Percentiles rank a stretch among this genome's conserved stretches.
phyloP scores from a whole-genome alignment of 164 flowering plant species.

The Vitis amurensis region DNA sequence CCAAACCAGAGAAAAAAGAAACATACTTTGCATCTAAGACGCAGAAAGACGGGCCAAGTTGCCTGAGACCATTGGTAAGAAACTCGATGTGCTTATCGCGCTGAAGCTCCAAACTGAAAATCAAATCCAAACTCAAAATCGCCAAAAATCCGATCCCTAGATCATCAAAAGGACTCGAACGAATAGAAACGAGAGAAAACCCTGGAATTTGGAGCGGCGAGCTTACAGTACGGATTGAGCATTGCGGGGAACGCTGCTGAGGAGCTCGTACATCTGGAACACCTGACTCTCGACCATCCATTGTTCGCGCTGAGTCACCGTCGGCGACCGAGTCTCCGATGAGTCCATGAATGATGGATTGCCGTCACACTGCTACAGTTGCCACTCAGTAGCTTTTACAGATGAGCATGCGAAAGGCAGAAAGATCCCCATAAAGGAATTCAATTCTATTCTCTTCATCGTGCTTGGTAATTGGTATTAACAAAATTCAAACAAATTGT shows the following conservation, averaged over 20 bases:
- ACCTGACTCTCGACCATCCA: conserved; percentile 40
- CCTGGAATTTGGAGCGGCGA: conserved; percentile 1
- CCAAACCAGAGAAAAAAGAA: neutral
- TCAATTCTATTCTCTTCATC: no score
- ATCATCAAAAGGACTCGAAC: no score
- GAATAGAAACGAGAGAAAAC: neutral
- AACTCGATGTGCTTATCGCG: conserved; percentile 67
- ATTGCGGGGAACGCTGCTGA: conserved; percentile 24
- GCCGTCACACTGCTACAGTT: neutral
- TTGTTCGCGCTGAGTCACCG: conserved; percentile 51
- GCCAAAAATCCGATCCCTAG: neutral
- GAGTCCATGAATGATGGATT: neutral
- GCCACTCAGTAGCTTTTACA: neutral
- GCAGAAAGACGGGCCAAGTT: conserved; percentile 56
- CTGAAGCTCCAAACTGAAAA: conserved; percentile 60
- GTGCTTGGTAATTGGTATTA: no score
- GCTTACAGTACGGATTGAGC: conserved; percentile 38
- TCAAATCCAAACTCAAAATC: neutral
- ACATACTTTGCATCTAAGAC: conserved; percentile 78
- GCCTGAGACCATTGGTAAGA: conserved; percentile 51
- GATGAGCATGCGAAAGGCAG: no score
- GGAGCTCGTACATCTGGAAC: conserved; percentile 32
- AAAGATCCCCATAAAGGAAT: no score
- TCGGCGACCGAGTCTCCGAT: conserved; percentile 10
- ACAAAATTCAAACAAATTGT: no score